Conservation (phyloP, 2,329 filamentous ascomycete species). For the Hypoxylon sp. region DNA sequence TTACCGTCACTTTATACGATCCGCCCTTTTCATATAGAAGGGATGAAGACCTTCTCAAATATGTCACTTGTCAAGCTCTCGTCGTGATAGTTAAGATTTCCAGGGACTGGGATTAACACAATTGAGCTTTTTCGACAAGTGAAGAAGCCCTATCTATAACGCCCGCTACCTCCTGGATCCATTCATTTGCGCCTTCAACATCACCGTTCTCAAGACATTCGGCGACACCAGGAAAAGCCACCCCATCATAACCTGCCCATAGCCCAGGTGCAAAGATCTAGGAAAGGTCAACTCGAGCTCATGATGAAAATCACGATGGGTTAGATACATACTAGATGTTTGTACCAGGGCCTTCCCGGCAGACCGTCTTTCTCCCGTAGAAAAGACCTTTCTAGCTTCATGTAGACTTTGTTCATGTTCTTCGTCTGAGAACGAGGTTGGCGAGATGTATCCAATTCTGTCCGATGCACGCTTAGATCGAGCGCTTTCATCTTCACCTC, state of each 20-base stretch:
- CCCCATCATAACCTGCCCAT: constrained; percentile 36
- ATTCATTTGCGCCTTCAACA: constrained; percentile 22
- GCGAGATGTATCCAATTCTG: constrained; percentile 8
- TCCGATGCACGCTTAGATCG: constrained; percentile 17
- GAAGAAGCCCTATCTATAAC: constrained; percentile 15
- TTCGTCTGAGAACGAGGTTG: neutral
- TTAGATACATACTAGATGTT: constrained; percentile 18
- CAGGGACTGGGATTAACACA: neutral
- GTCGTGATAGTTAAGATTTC: neutral
- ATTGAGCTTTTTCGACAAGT: neutral
- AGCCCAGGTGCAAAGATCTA: constrained; percentile 37
- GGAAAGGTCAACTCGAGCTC: neutral
- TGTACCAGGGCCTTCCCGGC: constrained; percentile 37
- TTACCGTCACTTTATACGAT: no score
- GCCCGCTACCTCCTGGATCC: constrained; percentile 18
- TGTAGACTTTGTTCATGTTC: constrained; percentile 24
- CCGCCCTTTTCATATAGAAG: constrained; percentile 1
- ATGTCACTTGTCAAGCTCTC: neutral
- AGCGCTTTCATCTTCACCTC: constrained; percentile 13
- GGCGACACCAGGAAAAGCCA: constrained; percentile 31
- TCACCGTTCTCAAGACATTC: constrained; percentile 35
- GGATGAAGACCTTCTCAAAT: neutral
- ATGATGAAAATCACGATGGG: neutral
- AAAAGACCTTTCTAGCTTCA: constrained; percentile 30
- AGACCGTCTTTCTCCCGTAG: constrained; percentile 13